Base-by-base conservation (phyloP, 805 yeast species). In the Candida chilensis region DNA sequence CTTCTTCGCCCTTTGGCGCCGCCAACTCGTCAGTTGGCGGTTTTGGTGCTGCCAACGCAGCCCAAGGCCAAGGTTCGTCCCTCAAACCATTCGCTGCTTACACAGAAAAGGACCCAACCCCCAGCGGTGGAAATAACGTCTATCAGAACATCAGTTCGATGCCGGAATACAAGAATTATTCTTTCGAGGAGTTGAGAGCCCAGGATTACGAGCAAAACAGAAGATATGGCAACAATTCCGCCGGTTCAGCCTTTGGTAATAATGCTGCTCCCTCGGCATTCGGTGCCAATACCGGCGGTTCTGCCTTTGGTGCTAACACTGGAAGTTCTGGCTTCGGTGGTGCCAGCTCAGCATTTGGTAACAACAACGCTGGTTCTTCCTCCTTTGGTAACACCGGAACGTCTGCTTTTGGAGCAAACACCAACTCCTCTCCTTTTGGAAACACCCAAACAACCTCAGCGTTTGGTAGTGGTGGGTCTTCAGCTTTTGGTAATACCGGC, bases 111-210 rank as follows among this genome's bases (percentile, higher is more conserved):
- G 96, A 88, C 46, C 38, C 59, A 7, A 61, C 76, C 9, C 37
- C 49, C 3, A 70, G 74, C 19, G 69, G 71, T 5, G 60, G 64
- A 14, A 77, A 74, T 32, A 53, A 42, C 31, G 56, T 65, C 29
- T 88, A 64, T 56, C 85, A 90, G 53, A 75, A 75, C 42, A 80
- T 92, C 37, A 63, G 83, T 8, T 71, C 84, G 27, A 88, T 92
- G 96, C 95, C 94, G 4, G 95, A 86, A 52, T 92, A 90, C 50
- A 70, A 69, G 42, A 76, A 77, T 42, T 83, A 54, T 44, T 83
- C 95, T 0, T 71, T 78, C 46, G 96, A 87, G 52, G 98, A 92
- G 50, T 70, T 92, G 53, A 72, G 99, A 48, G 61, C 71, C 42
- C 90, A 81, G 52, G 99, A 92, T 57, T 92, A 92, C 50, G 74